Percentiles rank a stretch among this genome's conserved stretches.
Conservation (phyloP, 257 asterid genomes). For the Mitragyna speciosa region DNA sequence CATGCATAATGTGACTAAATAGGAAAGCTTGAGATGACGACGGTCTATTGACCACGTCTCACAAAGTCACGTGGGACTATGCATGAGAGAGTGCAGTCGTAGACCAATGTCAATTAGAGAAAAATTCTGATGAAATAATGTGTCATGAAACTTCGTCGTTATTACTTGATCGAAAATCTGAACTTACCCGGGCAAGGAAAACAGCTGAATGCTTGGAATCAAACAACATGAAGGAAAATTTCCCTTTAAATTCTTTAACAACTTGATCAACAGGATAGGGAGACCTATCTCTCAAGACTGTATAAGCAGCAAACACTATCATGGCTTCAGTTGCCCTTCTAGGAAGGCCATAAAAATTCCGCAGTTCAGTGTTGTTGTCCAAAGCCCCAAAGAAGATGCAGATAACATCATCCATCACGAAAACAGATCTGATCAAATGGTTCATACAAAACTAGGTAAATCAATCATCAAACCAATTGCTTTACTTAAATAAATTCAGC, state of each 20-base stretch:
- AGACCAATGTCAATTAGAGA: no score
- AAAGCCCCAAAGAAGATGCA: constrained; percentile 42
- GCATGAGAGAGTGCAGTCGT: no score
- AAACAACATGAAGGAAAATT: constrained; percentile 58
- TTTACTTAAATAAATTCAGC: no score
- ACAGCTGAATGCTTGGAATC: constrained; percentile 52
- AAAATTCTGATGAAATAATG: no score
- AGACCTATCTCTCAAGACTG: constrained; percentile 53
- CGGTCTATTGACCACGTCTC: no score
- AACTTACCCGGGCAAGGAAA: constrained; percentile 62
- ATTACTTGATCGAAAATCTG: no score
- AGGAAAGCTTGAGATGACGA: no score
- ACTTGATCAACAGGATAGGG: constrained; percentile 60
- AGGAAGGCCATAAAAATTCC: constrained; percentile 55
- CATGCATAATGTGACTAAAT: no score
- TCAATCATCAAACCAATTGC: background rate
- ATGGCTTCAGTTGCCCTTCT: constrained; percentile 60
- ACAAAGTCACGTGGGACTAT: no score
- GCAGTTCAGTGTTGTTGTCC: constrained; percentile 48
- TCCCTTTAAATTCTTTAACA: constrained; percentile 59
- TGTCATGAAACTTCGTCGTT: no score
- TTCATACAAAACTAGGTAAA: background rate
- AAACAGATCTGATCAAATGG: constrained; percentile 41
- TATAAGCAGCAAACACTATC: constrained; percentile 28
- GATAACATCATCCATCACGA: constrained; percentile 65